Percentiles rank a stretch among this genome's conserved stretches.
Evolutionary conservation across 805 yeast species (phyloP).

Genomic region (Saccharomycopsis sp.): DNA sequence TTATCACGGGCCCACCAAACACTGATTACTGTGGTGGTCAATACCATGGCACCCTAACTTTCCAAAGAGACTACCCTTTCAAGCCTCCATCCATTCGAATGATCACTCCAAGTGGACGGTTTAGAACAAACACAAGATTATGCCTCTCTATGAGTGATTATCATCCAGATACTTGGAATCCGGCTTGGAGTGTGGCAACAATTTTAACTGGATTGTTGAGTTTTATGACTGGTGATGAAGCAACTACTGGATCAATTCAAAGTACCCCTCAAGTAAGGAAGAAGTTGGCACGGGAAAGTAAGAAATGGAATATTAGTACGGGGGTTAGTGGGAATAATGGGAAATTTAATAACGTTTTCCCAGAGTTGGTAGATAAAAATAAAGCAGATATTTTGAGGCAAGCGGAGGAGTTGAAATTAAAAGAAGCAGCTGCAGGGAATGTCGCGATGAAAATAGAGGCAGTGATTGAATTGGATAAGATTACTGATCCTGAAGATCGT

Average conservation of each 20-base stretch:
- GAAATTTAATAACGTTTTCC: conserved; percentile 57
- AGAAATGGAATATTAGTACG: conserved; percentile 49
- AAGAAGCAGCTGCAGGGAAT: not conserved
- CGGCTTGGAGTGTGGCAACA: conserved; percentile 91
- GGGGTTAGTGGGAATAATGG: no score
- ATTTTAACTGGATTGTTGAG: conserved; percentile 81
- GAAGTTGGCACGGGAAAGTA: conserved; percentile 51
- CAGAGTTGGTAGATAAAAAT: conserved; percentile 48
- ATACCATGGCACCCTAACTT: conserved; percentile 80
- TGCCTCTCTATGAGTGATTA: conserved; percentile 92
- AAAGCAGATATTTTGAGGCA: conserved; percentile 25
- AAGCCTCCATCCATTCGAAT: conserved; percentile 87
- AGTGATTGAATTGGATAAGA: conserved; percentile 32
- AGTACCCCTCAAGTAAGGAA: conserved; percentile 55
- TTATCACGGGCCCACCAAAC: conserved; percentile 85
- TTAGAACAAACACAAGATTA: conserved; percentile 69
- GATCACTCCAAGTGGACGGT: conserved; percentile 87
- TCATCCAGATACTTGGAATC: conserved; percentile 95
- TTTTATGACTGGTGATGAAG: conserved; percentile 85
- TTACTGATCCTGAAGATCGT: conserved; percentile 63
- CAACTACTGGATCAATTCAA: conserved; percentile 74
- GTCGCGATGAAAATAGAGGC: conserved; percentile 25
- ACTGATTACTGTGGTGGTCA: conserved; percentile 85
- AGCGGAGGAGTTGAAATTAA: conserved; percentile 16
- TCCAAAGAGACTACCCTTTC: conserved; percentile 84